These are phyloP conservation scores for Cyclotella choctawhatcheeana DNA, from an alignment of 108 stramenopile genomes.

Conservation along the genomic window DNA sequence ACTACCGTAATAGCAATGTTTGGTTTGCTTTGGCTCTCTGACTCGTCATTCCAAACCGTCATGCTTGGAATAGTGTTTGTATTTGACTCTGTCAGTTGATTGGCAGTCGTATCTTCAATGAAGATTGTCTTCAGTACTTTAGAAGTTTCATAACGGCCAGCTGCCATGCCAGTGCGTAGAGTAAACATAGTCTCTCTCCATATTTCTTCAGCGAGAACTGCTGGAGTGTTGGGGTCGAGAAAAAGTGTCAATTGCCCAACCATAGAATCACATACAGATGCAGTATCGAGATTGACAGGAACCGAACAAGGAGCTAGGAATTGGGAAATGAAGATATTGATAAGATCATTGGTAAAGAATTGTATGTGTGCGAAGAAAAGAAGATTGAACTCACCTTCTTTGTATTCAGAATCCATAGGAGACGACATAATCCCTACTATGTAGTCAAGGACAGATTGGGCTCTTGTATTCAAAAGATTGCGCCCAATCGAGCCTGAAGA, in stretches of 20 bases:
- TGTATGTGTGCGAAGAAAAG: neutral
- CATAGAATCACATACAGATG: conserved; percentile 41
- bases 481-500: conserved; percentile 10
- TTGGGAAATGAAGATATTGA: neutral
- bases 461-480: neutral
- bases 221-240: conserved; percentile 20
- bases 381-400: conserved; percentile 10
- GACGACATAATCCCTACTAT: conserved; percentile 29
- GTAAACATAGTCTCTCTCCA: conserved; percentile 27
- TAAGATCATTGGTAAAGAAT: neutral
- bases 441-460: conserved; percentile 8
- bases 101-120: conserved; percentile 21
- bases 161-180: conserved; percentile 36
- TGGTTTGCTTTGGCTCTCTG: neutral
- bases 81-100: neutral
- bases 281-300: conserved; percentile 10
- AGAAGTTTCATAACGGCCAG: conserved; percentile 30
- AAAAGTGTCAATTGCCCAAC: conserved; percentile 32
- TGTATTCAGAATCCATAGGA: conserved; percentile 6
- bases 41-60: conserved; percentile 7
- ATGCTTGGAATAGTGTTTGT: neutral
- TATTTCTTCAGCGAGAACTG: neutral
- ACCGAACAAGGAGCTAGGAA: conserved; percentile 34
- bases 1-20: conserved; percentile 25
- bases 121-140: conserved; percentile 38